phyloP scores from a whole-genome alignment of 225 moss, liverwort and hornwort genomes.

The Marchantia polymorpha region DNA sequence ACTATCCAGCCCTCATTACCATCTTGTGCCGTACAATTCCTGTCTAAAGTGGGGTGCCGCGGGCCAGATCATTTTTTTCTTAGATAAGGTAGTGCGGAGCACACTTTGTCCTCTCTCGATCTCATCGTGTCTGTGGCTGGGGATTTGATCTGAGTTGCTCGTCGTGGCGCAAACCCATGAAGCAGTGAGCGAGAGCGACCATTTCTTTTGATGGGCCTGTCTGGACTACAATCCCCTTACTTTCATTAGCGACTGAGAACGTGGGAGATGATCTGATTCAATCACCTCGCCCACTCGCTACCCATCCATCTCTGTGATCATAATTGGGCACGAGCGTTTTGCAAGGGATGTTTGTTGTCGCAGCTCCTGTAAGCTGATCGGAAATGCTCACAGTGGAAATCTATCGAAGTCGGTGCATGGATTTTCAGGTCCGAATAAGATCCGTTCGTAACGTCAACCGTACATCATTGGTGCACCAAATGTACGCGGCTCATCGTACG shows the following conservation, averaged over 20 bases:
- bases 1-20: no score
- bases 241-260: neutral
- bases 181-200: neutral
- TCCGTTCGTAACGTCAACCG: conserved; percentile 14
- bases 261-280: neutral
- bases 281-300: neutral
- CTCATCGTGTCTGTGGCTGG: neutral
- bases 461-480: neutral
- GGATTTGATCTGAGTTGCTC: neutral
- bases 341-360: neutral
- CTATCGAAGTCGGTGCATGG: neutral
- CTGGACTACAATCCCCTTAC: neutral
- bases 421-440: neutral
- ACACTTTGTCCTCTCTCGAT: no score
- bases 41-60: no score
- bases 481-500: neutral
- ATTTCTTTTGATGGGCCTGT: neutral
- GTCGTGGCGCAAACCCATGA: neutral
- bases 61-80: no score
- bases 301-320: neutral
- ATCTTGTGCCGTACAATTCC: no score
- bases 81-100: no score
- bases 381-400: neutral
- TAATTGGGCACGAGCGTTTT: conserved; percentile 1
- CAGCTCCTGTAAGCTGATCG: neutral